Evolutionary conservation across 2,329 filamentous ascomycete genomes (phyloP), one percentile per base, ranked within the genome.

Genomic region (Sclerotinia spermophila): DNA sequence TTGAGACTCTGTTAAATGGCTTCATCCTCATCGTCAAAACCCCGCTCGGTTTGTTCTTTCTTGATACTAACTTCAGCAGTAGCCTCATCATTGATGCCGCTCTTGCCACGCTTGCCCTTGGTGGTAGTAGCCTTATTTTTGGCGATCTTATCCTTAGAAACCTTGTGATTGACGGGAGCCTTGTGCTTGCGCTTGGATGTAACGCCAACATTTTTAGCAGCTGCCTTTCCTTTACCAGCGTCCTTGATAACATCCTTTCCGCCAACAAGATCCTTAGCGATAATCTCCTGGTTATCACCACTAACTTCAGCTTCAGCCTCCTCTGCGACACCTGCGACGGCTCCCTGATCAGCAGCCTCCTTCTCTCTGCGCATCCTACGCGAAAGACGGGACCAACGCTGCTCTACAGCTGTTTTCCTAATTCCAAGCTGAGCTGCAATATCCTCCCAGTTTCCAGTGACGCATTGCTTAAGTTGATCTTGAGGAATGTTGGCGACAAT

Each of bases 21-120:
- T 73, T 80, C 0, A 73, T 80, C 0, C 68, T 83, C 0, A 76
- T 76, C 38, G 62, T 76, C 2, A 82, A 83, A 67, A 71, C 75
- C 58, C 15, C 27, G 24, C 7, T 42, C 35, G 33, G 24, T 1
- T 42, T 17, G 7, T 38, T 24, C 24, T n/a, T 48, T 15, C 33
- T 38, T 27, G 48, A 17, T n/a, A 17, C 19, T 21, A 2, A 33
- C 13, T n/a, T 65, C 24, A 27, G 24, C 61, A 10, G 33, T n/a
- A 15, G 38, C 24, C 17, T 65, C 33, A 51, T 45, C 33, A 24
- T 42, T 66, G 17, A 40, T 33, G 5, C 38, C 17, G 45, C 45
- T 15, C n/a, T 53, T 53, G 17, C n/a, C 33, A 53, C 24, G 8
- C n/a, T 53, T 55, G n/a, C 3, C 10, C 5, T 42, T 53, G 13